These are phyloP conservation scores for Leucaena leucocephala DNA, from an alignment of 306 rosid species.

Conservation along the genomic window DNA sequence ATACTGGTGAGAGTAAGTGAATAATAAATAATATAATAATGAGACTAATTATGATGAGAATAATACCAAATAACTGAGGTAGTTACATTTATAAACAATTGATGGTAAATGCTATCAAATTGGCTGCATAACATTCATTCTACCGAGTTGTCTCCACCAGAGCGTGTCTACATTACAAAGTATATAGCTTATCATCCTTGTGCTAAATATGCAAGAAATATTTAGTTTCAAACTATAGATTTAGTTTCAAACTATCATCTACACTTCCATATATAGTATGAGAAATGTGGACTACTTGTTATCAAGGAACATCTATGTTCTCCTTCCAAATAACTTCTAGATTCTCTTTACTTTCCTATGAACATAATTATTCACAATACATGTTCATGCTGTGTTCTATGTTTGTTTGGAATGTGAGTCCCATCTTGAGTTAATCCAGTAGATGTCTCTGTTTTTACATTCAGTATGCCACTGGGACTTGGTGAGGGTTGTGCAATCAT, in stretches of 20 bases:
- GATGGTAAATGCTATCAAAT: neutral
- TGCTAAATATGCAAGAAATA: neutral
- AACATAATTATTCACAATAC: neutral
- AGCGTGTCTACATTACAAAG: neutral
- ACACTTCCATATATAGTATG: neutral
- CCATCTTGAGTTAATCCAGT: neutral
- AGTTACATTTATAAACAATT: neutral
- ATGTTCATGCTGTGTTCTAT: neutral
- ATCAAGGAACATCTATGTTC: neutral
- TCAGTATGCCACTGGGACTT: neutral
- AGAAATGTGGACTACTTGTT: neutral
- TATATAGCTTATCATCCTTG: neutral
- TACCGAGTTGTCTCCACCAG: constrained; percentile 1
- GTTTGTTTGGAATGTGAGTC: constrained; percentile 2
- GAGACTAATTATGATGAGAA: neutral
- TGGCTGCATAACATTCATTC: neutral
- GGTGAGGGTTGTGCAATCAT: neutral
- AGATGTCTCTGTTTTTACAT: neutral
- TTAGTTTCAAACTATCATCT: neutral
- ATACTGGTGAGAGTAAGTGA: constrained; percentile 6
- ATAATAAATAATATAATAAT: neutral
- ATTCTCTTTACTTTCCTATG: constrained; percentile 1
- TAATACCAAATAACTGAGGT: neutral
- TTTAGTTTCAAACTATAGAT: neutral
- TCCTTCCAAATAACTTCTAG: neutral